Evolutionary conservation across 139 green algal species (phyloP).

Genomic region (Closterium sp.): DNA sequence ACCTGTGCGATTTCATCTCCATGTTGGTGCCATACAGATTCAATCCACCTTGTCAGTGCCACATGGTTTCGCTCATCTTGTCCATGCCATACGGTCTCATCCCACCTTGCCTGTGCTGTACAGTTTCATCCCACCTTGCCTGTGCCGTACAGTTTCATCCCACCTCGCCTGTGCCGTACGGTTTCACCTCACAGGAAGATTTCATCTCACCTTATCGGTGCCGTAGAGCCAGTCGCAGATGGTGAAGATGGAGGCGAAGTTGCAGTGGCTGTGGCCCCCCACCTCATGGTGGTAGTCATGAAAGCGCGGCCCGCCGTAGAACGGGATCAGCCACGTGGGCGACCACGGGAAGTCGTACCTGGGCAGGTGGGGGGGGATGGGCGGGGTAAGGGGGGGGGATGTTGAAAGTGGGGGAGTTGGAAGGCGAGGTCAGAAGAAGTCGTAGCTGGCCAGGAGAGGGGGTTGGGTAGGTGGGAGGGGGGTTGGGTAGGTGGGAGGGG

Average conservation of each 20-base stretch:
- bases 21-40: too few relatives aligned
- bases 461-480: neutral
- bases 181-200: too few relatives aligned
- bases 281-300: conserved; percentile 59
- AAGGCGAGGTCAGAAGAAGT: neutral
- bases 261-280: conserved; percentile 35
- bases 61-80: too few relatives aligned
- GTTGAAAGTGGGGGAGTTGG: neutral
- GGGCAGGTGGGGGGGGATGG: neutral
- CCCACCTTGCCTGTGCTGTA: too few relatives aligned
- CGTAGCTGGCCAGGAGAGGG: neutral
- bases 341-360: conserved; percentile 56
- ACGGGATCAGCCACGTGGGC: conserved; percentile 54
- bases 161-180: too few relatives aligned
- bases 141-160: too few relatives aligned
- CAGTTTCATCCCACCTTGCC: too few relatives aligned
- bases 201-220: conserved; percentile 54
- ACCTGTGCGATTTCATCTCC: too few relatives aligned
- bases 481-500: too few relatives aligned
- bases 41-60: too few relatives aligned
- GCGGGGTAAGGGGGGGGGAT: neutral
- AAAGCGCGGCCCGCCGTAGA: conserved; percentile 54
- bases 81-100: too few relatives aligned
- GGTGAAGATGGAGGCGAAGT: conserved; percentile 57
- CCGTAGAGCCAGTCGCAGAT: conserved; percentile 56